A percentile compares a stretch with the other conserved stretches of the same genome.
These are phyloP conservation scores for Cordyceps javanica DNA, from an alignment of 2,329 filamentous ascomycete species.

Conservation along the genomic window DNA sequence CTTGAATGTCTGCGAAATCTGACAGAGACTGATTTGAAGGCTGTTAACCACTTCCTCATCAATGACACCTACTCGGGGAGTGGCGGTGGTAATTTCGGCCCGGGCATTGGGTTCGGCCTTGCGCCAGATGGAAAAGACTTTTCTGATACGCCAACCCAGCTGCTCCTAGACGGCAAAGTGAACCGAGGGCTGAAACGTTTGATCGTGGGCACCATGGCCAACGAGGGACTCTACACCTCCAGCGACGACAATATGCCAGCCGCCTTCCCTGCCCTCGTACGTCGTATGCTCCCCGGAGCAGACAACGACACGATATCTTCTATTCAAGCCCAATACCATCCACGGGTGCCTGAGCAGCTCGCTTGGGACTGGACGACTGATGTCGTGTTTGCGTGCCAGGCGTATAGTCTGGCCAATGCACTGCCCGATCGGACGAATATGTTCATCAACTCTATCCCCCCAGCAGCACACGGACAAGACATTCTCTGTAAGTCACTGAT, in stretches of 20 bases:
- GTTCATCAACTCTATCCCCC: slow-evolving; percentile 15
- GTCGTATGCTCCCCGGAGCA: slow-evolving; percentile 12
- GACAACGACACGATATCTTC: slow-evolving; percentile 12
- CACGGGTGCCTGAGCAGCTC: slow-evolving; percentile 11
- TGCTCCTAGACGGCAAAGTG: slow-evolving; percentile 8
- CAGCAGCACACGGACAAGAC: slow-evolving; percentile 15
- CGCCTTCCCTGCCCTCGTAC: slow-evolving; percentile 14
- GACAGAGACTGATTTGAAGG: slow-evolving; percentile 9
- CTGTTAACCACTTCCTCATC: slow-evolving; percentile 15
- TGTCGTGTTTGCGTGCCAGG: slow-evolving; percentile 18
- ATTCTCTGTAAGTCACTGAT: slow-evolving; percentile 12
- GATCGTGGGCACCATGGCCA: slow-evolving; percentile 15
- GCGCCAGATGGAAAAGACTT: slow-evolving; percentile 15
- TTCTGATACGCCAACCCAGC: slow-evolving; percentile 15
- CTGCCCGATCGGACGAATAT: slow-evolving; percentile 4
- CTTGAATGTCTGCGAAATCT: slow-evolving; percentile 12
- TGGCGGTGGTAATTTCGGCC: slow-evolving; percentile 19
- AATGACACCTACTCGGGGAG: slow-evolving; percentile 13
- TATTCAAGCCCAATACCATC: slow-evolving; percentile 14
- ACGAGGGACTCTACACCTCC: slow-evolving; percentile 14
- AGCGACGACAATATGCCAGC: slow-evolving; percentile 13
- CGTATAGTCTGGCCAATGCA: slow-evolving; percentile 16
- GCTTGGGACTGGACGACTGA: slow-evolving; percentile 22
- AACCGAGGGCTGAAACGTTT: slow-evolving; percentile 12
- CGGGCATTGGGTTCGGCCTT: slow-evolving; percentile 17